Base-by-base conservation (phyloP, 495 filamentous ascomycete genomes). In the Lasiosphaeria hispida region DNA sequence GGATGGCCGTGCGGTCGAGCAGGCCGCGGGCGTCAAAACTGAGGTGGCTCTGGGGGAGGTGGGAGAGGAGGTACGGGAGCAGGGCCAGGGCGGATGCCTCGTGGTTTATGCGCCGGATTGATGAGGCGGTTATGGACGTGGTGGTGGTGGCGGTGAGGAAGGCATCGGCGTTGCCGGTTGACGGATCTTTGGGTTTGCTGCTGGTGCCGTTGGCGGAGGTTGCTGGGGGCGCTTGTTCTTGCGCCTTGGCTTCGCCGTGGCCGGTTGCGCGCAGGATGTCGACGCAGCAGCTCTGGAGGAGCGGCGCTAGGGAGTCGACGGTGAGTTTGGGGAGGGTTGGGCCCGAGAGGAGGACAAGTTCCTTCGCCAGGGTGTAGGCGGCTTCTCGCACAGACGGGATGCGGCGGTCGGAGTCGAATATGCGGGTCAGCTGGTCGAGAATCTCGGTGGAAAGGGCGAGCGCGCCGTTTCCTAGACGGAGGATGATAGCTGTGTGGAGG, bases 1-100 rank as follows among this genome's bases (percentile, higher is more conserved):
- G 68, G 51, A 96, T 87, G 38, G 90, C 86, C 1, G 89, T 89
- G 42, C 85, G 85, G 66, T 96, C 89, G 60, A 96, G 83, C 43
- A 87, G 80, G 11, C 83, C 77, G 45, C 92, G 84, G 10, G 88
- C 47, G 4, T 86, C 81, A 2, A 82, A 77, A 11, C 84, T 77
- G 18, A 95, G 66, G 63, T 82, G 73, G 38, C 83, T 73, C 13
- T 85, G 77, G 0, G 87, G 83, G 1, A 91, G 63, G 58, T 79
- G 80, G 18, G 76, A 74, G 43, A 93, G 74, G 7, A 86, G 69
- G 2, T 79, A 55, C 9, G 83, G 78, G 14, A 96, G 73, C n/a
- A 96, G 78, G 7, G 62, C 60, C 3, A 70, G 71, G 7, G 89
- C 87, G 11, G 86, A 77, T 8, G 67, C 48, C 10, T 62, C 33